A percentile compares a stretch with the other conserved stretches of the same genome.
Conservation (phyloP, 768 basidiomycete genomes). For the Glaciozyma antarctica region DNA sequence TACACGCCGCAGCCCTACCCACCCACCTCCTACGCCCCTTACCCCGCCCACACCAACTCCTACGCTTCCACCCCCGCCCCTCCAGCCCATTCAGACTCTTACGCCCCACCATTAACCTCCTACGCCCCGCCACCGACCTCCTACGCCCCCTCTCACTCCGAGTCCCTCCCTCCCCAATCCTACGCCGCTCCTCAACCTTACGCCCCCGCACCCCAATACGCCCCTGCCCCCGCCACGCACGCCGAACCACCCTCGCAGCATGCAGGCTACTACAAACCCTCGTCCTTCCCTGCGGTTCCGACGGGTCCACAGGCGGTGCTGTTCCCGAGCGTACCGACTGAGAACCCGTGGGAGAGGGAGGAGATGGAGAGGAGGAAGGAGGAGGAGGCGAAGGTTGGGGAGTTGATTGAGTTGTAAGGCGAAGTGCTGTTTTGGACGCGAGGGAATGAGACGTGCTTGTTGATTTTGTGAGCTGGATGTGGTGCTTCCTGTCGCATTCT, state of each 20-base stretch:
- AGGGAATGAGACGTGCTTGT: not conserved
- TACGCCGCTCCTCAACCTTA: not conserved
- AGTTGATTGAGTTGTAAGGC: conserved; percentile 26
- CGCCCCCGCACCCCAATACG: not conserved
- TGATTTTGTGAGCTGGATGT: not conserved
- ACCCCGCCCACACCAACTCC: not conserved
- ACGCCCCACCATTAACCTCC: not conserved
- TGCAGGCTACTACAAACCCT: conserved; percentile 26
- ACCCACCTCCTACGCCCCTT: not conserved
- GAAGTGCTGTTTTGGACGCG: not conserved
- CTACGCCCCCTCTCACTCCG: not conserved
- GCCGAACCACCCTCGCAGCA: conserved; percentile 9
- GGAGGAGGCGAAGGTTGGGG: conserved; percentile 15
- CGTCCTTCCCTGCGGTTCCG: conserved; percentile 28
- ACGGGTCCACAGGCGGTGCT: conserved; percentile 11
- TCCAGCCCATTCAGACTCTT: not conserved
- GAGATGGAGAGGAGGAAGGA: not conserved
- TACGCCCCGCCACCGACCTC: not conserved
- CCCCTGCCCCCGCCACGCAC: not conserved
- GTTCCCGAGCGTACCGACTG: conserved; percentile 18
- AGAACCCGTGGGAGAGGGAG: conserved; percentile 3
- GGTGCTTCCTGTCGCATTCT: no score
- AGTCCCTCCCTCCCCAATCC: not conserved
- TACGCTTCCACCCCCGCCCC: not conserved
- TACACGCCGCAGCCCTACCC: not conserved